Evolutionary conservation across 2,329 filamentous ascomycete species (phyloP).

Genomic region (Aspergillus proliferans): DNA sequence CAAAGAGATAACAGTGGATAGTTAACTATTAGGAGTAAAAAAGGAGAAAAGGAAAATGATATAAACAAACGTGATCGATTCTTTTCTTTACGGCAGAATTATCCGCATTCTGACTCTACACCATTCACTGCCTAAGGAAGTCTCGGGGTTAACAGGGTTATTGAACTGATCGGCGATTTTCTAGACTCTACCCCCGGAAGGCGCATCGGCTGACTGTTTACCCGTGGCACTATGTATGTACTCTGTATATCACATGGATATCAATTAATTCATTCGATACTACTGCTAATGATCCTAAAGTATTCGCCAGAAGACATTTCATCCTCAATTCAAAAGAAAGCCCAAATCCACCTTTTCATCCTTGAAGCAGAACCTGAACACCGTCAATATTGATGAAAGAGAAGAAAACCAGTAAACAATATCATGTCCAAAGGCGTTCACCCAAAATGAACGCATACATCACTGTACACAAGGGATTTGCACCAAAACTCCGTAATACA

Average conservation of each 20-base stretch:
- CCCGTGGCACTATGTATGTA: too few species aligned
- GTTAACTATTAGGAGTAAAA: background rate
- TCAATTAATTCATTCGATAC: too few species aligned
- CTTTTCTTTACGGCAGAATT: background rate
- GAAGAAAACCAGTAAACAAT: background rate
- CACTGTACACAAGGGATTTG: background rate
- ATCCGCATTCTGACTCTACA: too few species aligned
- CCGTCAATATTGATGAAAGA: slow-evolving; percentile 7
- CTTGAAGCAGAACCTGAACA: slow-evolving; percentile 5
- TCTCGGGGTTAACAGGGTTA: too few species aligned
- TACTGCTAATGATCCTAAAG: background rate
- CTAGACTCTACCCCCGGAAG: too few species aligned
- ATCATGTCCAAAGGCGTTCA: background rate
- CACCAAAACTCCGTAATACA: background rate
- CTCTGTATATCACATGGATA: too few species aligned
- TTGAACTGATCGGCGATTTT: too few species aligned
- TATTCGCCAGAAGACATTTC: background rate
- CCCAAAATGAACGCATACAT: slow-evolving; percentile 1
- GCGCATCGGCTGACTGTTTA: too few species aligned
- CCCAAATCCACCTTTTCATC: slow-evolving; percentile 7
- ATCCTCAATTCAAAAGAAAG: background rate
- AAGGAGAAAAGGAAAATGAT: background rate
- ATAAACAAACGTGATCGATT: too few species aligned
- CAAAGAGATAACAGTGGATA: background rate
- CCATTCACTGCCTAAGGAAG: background rate